Conservation (phyloP, 371 early-diverging fungal species). For the Umbelopsis sp. region DNA sequence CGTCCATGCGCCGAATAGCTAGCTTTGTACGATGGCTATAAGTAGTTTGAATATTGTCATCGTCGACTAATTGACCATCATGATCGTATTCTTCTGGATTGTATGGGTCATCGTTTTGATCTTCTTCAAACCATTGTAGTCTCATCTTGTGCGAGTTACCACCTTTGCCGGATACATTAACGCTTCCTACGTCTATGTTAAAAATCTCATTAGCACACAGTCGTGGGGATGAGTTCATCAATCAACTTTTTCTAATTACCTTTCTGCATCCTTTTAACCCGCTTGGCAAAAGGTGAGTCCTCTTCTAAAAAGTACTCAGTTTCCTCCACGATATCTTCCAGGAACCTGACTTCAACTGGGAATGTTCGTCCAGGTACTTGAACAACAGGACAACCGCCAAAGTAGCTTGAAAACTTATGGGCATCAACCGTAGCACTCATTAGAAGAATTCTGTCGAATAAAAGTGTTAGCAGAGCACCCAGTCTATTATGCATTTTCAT, state of each 20-base stretch:
- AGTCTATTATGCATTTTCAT: slow-evolving; percentile 26
- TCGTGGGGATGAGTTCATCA: too few relatives aligned
- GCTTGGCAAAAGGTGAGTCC: slow-evolving; percentile 60
- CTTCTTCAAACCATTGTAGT: slow-evolving; percentile 54
- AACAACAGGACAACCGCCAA: slow-evolving; percentile 66
- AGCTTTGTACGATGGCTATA: slow-evolving; percentile 48
- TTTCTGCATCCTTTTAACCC: slow-evolving; percentile 27
- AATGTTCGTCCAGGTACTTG: slow-evolving; percentile 82
- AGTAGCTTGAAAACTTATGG: slow-evolving; percentile 68
- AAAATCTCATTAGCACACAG: too few relatives aligned
- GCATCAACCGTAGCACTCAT: slow-evolving; percentile 89
- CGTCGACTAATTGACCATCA: slow-evolving; percentile 21
- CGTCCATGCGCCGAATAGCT: slow-evolving; percentile 63
- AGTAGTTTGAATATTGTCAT: slow-evolving; percentile 30
- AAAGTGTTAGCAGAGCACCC: neutral
- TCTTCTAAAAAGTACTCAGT: slow-evolving; percentile 62
- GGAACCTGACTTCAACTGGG: slow-evolving; percentile 72
- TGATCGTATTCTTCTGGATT: slow-evolving; percentile 31
- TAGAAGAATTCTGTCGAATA: slow-evolving; percentile 54
- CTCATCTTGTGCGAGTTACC: slow-evolving; percentile 52
- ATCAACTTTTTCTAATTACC: slow-evolving; percentile 11
- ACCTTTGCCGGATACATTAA: slow-evolving; percentile 50
- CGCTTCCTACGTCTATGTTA: slow-evolving; percentile 39
- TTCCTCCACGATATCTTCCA: slow-evolving; percentile 75
- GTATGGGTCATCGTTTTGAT: slow-evolving; percentile 47